Evolutionary conservation across 176 grass and related monocot species (phyloP).

Genomic region (Paspalum notatum): DNA sequence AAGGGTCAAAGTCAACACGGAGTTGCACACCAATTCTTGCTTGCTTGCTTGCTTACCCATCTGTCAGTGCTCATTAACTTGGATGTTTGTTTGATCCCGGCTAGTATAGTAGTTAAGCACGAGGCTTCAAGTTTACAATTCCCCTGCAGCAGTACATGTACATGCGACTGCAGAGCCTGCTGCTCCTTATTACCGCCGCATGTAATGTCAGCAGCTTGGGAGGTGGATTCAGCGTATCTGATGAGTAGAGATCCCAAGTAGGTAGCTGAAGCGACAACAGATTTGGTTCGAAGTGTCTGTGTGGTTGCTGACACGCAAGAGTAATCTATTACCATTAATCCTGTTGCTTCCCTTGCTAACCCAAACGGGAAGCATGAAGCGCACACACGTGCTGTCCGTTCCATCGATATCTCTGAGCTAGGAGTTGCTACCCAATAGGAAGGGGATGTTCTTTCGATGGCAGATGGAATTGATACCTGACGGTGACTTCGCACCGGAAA

Average conservation of each 20-base stretch:
- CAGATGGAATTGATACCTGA: conserved; percentile 47
- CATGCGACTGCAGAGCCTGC: conserved; percentile 7
- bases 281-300: conserved; percentile 23
- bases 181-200: neutral
- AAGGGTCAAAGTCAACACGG: conserved; percentile 42
- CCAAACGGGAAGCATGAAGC: conserved; percentile 24
- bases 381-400: conserved; percentile 28
- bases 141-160: conserved; percentile 16
- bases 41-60: conserved; percentile 23
- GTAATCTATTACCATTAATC: conserved; percentile 23
- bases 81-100: conserved; percentile 27
- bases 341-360: conserved; percentile 34
- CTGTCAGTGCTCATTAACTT: conserved; percentile 19
- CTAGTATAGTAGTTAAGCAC: neutral
- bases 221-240: neutral
- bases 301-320: conserved; percentile 55
- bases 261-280: conserved; percentile 17
- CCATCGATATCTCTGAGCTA: conserved; percentile 22
- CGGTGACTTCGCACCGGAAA: conserved; percentile 41
- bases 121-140: conserved; percentile 37
- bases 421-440: conserved; percentile 39
- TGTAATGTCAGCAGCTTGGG: conserved; percentile 29
- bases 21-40: conserved; percentile 34
- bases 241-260: neutral
- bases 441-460: conserved; percentile 39